phyloP scores from a whole-genome alignment of 768 basidiomycete genomes.

The Boletus subparvulus region DNA sequence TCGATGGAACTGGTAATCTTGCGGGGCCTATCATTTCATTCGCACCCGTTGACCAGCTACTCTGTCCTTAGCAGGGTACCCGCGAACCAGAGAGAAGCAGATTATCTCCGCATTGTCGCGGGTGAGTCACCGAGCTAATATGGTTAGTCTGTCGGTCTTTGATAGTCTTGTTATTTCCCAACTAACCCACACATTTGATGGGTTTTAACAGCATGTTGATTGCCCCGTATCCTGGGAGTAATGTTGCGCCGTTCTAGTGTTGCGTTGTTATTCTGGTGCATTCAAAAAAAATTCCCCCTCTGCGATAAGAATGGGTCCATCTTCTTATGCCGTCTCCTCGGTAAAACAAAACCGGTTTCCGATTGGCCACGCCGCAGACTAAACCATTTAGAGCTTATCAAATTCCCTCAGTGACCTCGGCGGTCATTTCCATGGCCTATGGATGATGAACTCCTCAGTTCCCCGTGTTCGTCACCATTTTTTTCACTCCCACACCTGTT shows the following conservation, averaged over 20 bases:
- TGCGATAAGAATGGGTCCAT: neutral
- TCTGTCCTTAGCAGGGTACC: conserved; percentile 1
- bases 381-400: conserved; percentile 15
- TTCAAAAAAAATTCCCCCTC: neutral
- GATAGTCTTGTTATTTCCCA: neutral
- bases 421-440: neutral
- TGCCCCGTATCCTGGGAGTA: neutral
- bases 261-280: neutral
- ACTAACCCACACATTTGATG: neutral
- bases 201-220: neutral
- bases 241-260: neutral
- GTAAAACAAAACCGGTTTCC: neutral
- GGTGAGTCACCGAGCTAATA: neutral
- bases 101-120: conserved; percentile 23
- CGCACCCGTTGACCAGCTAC: conserved; percentile 6
- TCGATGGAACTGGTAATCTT: conserved; percentile 7
- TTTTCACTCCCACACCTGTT: conserved; percentile 19
- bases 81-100: conserved; percentile 14
- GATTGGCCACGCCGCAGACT: conserved; percentile 10
- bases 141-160: conserved; percentile 12
- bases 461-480: conserved; percentile 10
- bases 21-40: conserved; percentile 19
- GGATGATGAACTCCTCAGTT: conserved; percentile 5
- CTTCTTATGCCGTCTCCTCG: neutral
- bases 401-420: conserved; percentile 6